phyloP scores from a whole-genome alignment of 768 basidiomycete species.

The Austroboletus festivus region DNA sequence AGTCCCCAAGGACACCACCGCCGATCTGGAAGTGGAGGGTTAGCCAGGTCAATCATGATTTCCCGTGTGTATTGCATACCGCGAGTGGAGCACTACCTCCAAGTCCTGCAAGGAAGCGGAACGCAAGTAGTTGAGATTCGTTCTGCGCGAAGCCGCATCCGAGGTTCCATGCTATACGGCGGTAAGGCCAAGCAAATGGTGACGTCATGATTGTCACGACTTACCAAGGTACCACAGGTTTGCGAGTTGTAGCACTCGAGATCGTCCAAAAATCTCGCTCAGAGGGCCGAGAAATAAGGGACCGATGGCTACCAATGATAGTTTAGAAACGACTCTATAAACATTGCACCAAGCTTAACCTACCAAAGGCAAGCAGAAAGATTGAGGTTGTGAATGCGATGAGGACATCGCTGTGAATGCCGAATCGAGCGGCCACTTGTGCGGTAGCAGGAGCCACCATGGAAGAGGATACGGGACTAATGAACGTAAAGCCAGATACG shows the following conservation, averaged over 20 bases:
- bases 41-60: not conserved
- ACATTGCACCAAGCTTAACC: conserved; percentile 6
- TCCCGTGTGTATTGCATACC: conserved; percentile 18
- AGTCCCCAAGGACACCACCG: conserved; percentile 63
- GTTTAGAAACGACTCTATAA: not conserved
- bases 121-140: conserved; percentile 56
- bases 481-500: conserved; percentile 67
- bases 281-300: conserved; percentile 53
- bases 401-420: conserved; percentile 46
- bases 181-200: not conserved
- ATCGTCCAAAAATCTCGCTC: conserved; percentile 70
- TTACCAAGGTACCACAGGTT: conserved; percentile 68
- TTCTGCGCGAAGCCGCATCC: conserved; percentile 63
- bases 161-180: conserved; percentile 53
- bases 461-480: conserved; percentile 65
- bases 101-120: conserved; percentile 66
- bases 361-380: conserved; percentile 60
- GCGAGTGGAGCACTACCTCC: conserved; percentile 71
- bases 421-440: conserved; percentile 51
- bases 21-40: conserved; percentile 41
- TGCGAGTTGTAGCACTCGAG: conserved; percentile 54
- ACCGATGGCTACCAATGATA: conserved; percentile 17
- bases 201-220: conserved; percentile 2
- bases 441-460: conserved; percentile 67
- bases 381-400: conserved; percentile 60